Evolutionary conservation across 495 filamentous ascomycete genomes (phyloP), one percentile per base, ranked within the genome.

Genomic region (Gamarada debralockiae): DNA sequence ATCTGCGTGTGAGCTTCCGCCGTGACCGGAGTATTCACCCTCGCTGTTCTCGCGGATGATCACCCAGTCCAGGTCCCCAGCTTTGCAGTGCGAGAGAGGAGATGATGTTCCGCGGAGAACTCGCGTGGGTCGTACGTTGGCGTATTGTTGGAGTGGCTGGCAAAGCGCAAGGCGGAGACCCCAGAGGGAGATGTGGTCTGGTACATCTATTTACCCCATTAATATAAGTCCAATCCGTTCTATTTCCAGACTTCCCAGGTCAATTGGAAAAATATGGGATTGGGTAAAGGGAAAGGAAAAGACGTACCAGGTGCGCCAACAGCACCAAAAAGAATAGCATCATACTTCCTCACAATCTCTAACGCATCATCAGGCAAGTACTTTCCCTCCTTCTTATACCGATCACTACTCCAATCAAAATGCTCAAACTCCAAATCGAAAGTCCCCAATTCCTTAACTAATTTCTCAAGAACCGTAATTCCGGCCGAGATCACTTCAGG

Each of bases 31-130:
- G 46, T 80, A 80, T 59, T 80, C 77, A 8, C 77, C 78, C 55
- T 82, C 77, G 34, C 69, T 76, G 61, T 82, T 82, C 64, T 82
- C 78, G 21, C 78, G 76, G 10, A 82, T 61, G 34, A 82, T 78
- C 3, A 80, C 71, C 78, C 76, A 80, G 65, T 81, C 76, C 0
- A 81, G 66, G 38, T 73, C 58, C 0, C 67, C 67, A 4, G 59
- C 47, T 27, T 57, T 54, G 56, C 73, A 75, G 43, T 74, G 69
- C 29, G 67, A 63, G 33, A 81, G 69, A 0, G 76, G 76, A 0
- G 77, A 78, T 46, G 68, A 64, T 3, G 70, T 74, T 18, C 76
- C 74, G 42, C 70, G 73, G 50, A 80, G 68, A 20, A 76, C 60
- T 7, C 67, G 61, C n/a, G 74, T 76, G 15, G 78, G 78, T 8